Base-by-base conservation (phyloP, 495 filamentous ascomycete species). In the Penicillium taxi region DNA sequence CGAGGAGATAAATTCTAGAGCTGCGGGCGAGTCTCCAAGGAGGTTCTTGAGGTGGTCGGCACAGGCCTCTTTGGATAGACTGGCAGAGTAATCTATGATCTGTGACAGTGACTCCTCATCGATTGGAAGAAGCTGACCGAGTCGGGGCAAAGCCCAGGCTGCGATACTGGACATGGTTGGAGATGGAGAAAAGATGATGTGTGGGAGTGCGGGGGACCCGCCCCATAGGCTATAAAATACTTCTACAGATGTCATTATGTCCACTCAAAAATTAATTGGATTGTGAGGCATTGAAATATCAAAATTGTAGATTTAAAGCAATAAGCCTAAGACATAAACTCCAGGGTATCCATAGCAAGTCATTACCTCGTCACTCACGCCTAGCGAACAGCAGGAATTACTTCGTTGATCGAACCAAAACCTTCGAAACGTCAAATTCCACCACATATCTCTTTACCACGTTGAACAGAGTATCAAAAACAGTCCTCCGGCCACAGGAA, bases 1-100 rank as follows among this genome's bases (percentile, higher is more conserved):
- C 26, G 80, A 79, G 15, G 86, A 77, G 48, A 98, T 94, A 56
- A 96, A 98, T 41, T 94, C 87, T 41, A 96, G 60, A 1, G 83
- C 80, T 42, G 83, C 78, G 9, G 86, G 75, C 5, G 86, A 86
- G 55, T 94, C 86, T 29, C 88, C 91, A 2, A 98, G 76, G 20
- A 96, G 68, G 56, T 86, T 84, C 58, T 81, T 84, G 42, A 98
- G 81, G 56, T 96, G 82, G 14, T 86, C 78, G 17, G 78, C 83
- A 12, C 84, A 84, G 40, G 80, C 80, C 24, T 78, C 66, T 49
- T 81, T 86, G 19, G 86, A 77, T 1, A 83, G 66, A 9, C 74
- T 78, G 14, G 77, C 65, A 2, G 86, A 77, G 56, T 95, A 93
- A 3, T 84, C 77, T 34, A 95, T 62, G 26, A 94, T 74, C 53